Percentiles rank a stretch among this genome's conserved stretches.
phyloP scores from a whole-genome alignment of 306 rosid genomes.

The Albizia julibrissin region DNA sequence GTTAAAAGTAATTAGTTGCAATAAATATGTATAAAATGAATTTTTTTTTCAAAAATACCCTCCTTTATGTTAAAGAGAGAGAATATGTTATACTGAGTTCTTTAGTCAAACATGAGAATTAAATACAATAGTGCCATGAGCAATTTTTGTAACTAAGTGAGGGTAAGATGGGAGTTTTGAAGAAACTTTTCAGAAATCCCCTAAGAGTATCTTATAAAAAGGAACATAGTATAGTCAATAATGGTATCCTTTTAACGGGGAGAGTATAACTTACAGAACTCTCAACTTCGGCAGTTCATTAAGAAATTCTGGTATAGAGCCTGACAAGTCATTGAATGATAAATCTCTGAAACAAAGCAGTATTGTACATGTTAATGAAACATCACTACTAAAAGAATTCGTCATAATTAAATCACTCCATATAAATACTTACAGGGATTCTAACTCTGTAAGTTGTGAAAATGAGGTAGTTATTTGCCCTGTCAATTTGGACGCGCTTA shows the following conservation, averaged over 20 bases:
- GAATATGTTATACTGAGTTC: no score
- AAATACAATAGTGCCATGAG: no score
- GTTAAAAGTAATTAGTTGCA: no score
- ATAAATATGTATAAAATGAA: no score
- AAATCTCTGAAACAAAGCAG: conserved; percentile 35
- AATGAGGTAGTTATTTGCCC: not conserved
- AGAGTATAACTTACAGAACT: not conserved
- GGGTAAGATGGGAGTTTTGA: no score
- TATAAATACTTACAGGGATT: not conserved
- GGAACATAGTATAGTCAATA: no score
- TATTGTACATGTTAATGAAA: not conserved
- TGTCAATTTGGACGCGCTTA: conserved; percentile 1
- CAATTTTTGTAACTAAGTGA: no score
- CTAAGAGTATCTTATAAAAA: not conserved
- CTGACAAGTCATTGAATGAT: conserved; percentile 44
- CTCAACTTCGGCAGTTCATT: not conserved
- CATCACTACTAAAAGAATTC: not conserved
- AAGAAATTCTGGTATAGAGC: conserved; percentile 37
- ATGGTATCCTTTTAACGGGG: not conserved
- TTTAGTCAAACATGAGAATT: no score
- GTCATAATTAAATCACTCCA: not conserved
- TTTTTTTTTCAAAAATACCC: no score
- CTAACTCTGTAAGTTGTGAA: not conserved
- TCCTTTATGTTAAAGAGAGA: no score
- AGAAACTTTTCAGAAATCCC: not conserved